These are phyloP conservation scores for Candida silvicultrix DNA, from an alignment of 805 yeast genomes.

Conservation along the genomic window DNA sequence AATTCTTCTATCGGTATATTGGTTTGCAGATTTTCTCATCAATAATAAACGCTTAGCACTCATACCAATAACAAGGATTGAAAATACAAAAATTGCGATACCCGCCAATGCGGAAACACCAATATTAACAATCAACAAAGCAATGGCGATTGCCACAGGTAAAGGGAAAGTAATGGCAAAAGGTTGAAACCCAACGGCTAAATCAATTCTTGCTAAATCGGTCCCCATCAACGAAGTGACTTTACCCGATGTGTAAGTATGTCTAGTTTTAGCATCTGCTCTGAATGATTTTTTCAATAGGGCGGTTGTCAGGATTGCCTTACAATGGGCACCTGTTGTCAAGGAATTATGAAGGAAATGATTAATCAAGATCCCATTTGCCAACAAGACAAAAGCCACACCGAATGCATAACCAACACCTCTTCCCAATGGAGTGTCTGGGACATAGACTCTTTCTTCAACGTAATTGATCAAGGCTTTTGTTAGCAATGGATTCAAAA, in stretches of 20 bases:
- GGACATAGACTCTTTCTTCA: slow-evolving; percentile 33
- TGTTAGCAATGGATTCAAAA: slow-evolving; percentile 49
- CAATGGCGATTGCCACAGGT: slow-evolving; percentile 58
- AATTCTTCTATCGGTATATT: slow-evolving; percentile 60
- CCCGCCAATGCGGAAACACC: slow-evolving; percentile 71
- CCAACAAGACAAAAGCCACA: slow-evolving; percentile 36
- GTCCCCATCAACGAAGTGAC: slow-evolving; percentile 73
- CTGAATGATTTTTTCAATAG: slow-evolving; percentile 58
- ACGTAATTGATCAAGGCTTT: slow-evolving; percentile 51
- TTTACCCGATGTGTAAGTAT: slow-evolving; percentile 50
- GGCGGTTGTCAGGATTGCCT: slow-evolving; percentile 61
- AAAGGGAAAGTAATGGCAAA: slow-evolving; percentile 49
- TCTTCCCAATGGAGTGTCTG: slow-evolving; percentile 29
- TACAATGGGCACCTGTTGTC: slow-evolving; percentile 59
- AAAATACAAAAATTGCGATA: slow-evolving; percentile 43
- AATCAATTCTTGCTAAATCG: slow-evolving; percentile 68
- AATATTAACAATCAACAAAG: slow-evolving; percentile 53
- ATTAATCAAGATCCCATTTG: slow-evolving; percentile 35
- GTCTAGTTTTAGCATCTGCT: slow-evolving; percentile 46
- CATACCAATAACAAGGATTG: slow-evolving; percentile 38
- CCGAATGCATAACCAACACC: slow-evolving; percentile 63
- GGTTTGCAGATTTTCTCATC: slow-evolving; percentile 48
- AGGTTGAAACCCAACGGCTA: slow-evolving; percentile 58
- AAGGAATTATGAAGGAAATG: slow-evolving; percentile 47
- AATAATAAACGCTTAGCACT: slow-evolving; percentile 42